A percentile compares a stretch with the other conserved stretches of the same genome.
Conservation (phyloP, 768 basidiomycete species). For the Leccinum sublutescens region DNA sequence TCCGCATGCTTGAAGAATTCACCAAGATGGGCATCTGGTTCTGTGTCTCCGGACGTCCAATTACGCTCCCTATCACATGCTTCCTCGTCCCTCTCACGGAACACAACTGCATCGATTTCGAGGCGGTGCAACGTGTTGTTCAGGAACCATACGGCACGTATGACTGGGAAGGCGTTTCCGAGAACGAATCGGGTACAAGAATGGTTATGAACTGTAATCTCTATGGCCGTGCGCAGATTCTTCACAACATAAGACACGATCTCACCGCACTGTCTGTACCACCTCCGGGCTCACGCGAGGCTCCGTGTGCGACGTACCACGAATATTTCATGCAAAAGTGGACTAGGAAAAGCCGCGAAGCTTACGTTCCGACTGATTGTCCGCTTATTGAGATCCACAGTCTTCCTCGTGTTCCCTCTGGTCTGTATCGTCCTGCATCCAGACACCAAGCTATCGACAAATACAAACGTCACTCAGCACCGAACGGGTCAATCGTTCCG, state of each 20-base stretch:
- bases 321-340: conserved; percentile 60
- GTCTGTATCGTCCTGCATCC: conserved; percentile 37
- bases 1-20: conserved; percentile 60
- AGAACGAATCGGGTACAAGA: conserved; percentile 47
- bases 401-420: conserved; percentile 42
- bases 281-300: conserved; percentile 48
- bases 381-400: conserved; percentile 57
- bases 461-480: conserved; percentile 21
- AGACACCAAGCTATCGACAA: conserved; percentile 28
- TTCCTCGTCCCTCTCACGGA: conserved; percentile 66
- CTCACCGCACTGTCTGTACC: conserved; percentile 64
- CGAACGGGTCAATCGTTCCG: conserved; percentile 38
- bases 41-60: conserved; percentile 58
- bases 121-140: conserved; percentile 50
- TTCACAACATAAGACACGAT: conserved; percentile 61
- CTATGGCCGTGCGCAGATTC: conserved; percentile 52
- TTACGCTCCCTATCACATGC: conserved; percentile 50
- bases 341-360: conserved; percentile 44
- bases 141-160: conserved; percentile 46
- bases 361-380: conserved; percentile 52
- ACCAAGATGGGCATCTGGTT: conserved; percentile 61
- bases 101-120: conserved; percentile 53
- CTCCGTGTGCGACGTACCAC: conserved; percentile 47
- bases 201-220: conserved; percentile 57
- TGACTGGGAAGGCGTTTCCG: conserved; percentile 55